Evolutionary conservation across 129 eudicot genomes (phyloP).

Genomic region (Pulicaria dysenterica): DNA sequence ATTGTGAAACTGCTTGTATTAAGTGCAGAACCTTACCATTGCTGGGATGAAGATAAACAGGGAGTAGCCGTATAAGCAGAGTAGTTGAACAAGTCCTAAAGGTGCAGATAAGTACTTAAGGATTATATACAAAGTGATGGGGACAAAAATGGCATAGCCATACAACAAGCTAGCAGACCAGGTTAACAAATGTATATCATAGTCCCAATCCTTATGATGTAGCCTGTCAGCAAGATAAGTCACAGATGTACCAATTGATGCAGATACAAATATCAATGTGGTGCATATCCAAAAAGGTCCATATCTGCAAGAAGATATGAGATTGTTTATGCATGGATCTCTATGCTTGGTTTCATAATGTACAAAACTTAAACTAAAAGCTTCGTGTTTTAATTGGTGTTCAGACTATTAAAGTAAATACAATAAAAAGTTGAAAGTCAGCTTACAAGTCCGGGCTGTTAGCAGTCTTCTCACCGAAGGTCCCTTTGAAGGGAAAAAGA

Average conservation of each 20-base stretch:
- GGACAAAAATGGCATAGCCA: constrained; percentile 69
- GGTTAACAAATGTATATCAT: constrained; percentile 68
- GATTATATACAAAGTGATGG: constrained; percentile 58
- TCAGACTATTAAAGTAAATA: neutral
- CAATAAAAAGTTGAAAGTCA: neutral
- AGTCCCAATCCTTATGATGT: constrained; percentile 59
- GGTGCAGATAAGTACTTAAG: constrained; percentile 90
- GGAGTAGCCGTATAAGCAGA: constrained; percentile 83
- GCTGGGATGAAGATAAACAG: constrained; percentile 83
- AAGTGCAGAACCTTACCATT: constrained; percentile 47
- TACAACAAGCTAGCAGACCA: constrained; percentile 87
- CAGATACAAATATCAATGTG: constrained; percentile 71
- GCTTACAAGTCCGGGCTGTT: constrained; percentile 25
- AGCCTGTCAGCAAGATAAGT: constrained; percentile 65
- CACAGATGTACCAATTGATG: constrained; percentile 72
- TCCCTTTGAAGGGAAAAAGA: constrained; percentile 23
- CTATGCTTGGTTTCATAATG: neutral
- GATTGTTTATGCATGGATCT: neutral
- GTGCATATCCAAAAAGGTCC: constrained; percentile 87
- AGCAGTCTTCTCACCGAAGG: constrained; percentile 29
- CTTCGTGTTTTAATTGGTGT: too few species aligned
- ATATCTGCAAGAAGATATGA: constrained; percentile 44
- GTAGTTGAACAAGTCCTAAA: constrained; percentile 72
- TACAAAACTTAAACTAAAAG: neutral
- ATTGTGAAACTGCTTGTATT: neutral